Evolutionary conservation across 345 rosid genomes (phyloP), one percentile per base, ranked within the genome.

Genomic region (Theobroma cacao): DNA sequence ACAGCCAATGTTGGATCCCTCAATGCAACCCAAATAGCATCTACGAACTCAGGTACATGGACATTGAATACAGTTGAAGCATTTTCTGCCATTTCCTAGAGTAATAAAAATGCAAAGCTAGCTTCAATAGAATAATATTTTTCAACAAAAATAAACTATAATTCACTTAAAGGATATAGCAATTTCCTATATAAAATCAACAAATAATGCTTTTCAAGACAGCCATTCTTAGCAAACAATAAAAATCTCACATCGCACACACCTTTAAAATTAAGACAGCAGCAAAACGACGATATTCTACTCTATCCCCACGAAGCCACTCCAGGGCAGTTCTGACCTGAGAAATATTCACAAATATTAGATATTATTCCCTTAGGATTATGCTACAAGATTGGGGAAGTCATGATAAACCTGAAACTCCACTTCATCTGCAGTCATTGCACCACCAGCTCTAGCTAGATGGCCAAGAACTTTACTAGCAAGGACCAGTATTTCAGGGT

Each of bases 391-490:
- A 28, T 1, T 2, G 56, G 18, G 22, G 0, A 3, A 0, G 65
- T 41, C 20, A 60, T 45, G 77, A 79, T 78, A 47, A 77, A 97
- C 98, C 96, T 97, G 98, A 87, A 91, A 84, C 75, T 94, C 98
- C 82, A 94, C 97, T 94, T 94, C 97, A 79, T 97, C 99, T 15
- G 99, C 97, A 69, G 97, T 92, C 99, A 97, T 93, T 50, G 96
- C 98, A 70, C 99, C 99, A 72, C 99, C 98, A 22, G 97, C 96
- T 92, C 97, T 89, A 5, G 98, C 98, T 77, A 97, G 90, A 75
- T 97, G 99, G 43, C 99, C 99, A 84, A 97, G 89, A 81, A 97
- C 99, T 84, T 80, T 85, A 86, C 98, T 97, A 72, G 98, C 96
- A 90, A 89, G 98, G 77, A 89, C 88, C 87, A 97, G 82, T 76